Percentiles rank a stretch among this genome's conserved stretches.
phyloP scores from a whole-genome alignment of 768 basidiomycete genomes.

The Dentipellis fragilis region DNA sequence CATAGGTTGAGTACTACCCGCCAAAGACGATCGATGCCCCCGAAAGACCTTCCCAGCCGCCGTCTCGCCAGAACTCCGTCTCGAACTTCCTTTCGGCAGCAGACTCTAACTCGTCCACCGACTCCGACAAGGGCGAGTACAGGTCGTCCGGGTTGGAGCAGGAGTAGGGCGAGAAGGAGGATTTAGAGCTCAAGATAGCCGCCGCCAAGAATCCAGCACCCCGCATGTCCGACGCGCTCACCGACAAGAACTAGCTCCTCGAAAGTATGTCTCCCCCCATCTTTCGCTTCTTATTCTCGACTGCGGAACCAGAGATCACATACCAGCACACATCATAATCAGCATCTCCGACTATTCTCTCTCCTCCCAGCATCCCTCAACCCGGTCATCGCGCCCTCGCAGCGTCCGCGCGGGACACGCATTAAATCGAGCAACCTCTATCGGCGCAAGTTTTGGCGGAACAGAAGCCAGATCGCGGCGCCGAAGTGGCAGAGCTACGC shows the following conservation, averaged over 20 bases:
- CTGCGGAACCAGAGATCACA: slow-evolving; percentile 22
- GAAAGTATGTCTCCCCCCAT: slow-evolving; percentile 22
- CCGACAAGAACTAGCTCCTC: slow-evolving; percentile 38
- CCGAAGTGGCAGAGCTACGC: slow-evolving; percentile 54
- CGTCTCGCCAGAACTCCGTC: background rate
- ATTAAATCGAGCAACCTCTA: slow-evolving; percentile 45
- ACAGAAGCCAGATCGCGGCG: slow-evolving; percentile 45
- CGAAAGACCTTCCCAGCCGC: background rate
- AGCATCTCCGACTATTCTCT: slow-evolving; percentile 49
- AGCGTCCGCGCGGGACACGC: slow-evolving; percentile 51
- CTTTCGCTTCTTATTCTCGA: background rate
- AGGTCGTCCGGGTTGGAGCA: too few species aligned
- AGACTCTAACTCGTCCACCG: too few species aligned
- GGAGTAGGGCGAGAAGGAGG: too few species aligned
- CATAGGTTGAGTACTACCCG: slow-evolving; percentile 15
- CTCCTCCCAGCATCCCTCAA: slow-evolving; percentile 28
- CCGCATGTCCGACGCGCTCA: slow-evolving; percentile 43
- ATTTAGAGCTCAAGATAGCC: too few species aligned
- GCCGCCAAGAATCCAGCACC: slow-evolving; percentile 1
- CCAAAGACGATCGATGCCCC: background rate
- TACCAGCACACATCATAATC: slow-evolving; percentile 42
- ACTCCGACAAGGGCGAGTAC: too few species aligned
- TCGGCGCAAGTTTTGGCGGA: slow-evolving; percentile 42
- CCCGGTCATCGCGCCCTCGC: slow-evolving; percentile 35
- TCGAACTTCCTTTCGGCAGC: slow-evolving; percentile 1